Percentiles rank a stretch among this genome's conserved stretches.
Evolutionary conservation across 805 yeast species (phyloP).

Genomic region (Ogataea haglerorum): DNA sequence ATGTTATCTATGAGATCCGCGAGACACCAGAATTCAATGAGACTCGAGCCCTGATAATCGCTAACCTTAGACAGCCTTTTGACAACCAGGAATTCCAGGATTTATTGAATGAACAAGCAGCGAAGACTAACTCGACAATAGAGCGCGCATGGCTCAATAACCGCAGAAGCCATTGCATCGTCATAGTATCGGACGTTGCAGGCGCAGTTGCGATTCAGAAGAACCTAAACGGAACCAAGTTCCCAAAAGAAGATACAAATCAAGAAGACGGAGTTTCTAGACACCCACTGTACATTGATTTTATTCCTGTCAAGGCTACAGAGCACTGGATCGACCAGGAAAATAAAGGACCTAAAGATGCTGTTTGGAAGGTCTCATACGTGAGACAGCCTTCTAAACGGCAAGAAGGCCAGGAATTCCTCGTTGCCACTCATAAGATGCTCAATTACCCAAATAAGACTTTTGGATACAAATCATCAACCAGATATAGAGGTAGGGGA

Average conservation of each 20-base stretch:
- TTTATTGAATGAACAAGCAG: slow-evolving; percentile 32
- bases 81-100: slow-evolving; percentile 39
- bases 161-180: slow-evolving; percentile 41
- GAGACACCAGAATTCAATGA: slow-evolving; percentile 34
- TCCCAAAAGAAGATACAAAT: slow-evolving; percentile 30
- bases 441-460: slow-evolving; percentile 32
- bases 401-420: slow-evolving; percentile 25
- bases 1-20: slow-evolving; percentile 33
- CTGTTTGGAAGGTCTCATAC: slow-evolving; percentile 43
- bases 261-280: slow-evolving; percentile 15
- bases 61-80: slow-evolving; percentile 39
- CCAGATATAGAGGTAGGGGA: slow-evolving; percentile 15
- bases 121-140: slow-evolving; percentile 25
- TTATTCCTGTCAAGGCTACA: slow-evolving; percentile 43
- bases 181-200: slow-evolving; percentile 37
- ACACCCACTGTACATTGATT: slow-evolving; percentile 38
- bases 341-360: slow-evolving; percentile 41
- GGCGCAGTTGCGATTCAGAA: slow-evolving; percentile 39
- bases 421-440: slow-evolving; percentile 33
- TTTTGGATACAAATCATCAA: slow-evolving; percentile 34
- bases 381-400: slow-evolving; percentile 33
- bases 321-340: slow-evolving; percentile 47
- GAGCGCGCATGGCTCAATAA: slow-evolving; percentile 46
- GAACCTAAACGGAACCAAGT: slow-evolving; percentile 34
- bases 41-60: slow-evolving; percentile 45